A percentile compares a stretch with the other conserved stretches of the same genome.
Evolutionary conservation across 305 asterid genomes (phyloP).

Genomic region (Solanum hybrid): DNA sequence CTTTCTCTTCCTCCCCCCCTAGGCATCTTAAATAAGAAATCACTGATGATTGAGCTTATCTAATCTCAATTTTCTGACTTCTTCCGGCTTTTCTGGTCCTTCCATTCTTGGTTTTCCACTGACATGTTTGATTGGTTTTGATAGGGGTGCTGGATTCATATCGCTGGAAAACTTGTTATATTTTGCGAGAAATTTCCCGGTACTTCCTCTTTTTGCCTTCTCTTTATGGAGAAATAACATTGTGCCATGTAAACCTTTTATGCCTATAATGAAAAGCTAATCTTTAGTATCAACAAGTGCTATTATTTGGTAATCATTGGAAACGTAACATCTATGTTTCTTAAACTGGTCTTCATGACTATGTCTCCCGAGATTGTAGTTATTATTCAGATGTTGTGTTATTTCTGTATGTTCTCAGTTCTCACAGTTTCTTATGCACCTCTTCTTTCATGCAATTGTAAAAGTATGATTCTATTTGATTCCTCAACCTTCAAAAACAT

Average conservation of each 20-base stretch:
- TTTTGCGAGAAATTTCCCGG: conserved; percentile 77
- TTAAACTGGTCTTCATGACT: background rate
- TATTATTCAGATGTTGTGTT: background rate
- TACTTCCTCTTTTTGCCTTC: conserved; percentile 15
- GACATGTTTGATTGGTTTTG: conserved; percentile 6
- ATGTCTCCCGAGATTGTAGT: background rate
- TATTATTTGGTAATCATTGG: background rate
- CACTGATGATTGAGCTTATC: background rate
- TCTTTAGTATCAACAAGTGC: background rate
- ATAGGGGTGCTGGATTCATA: conserved; percentile 93
- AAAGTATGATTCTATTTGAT: background rate
- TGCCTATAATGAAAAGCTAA: background rate
- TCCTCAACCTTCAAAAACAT: background rate
- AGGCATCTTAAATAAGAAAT: background rate
- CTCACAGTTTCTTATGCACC: background rate
- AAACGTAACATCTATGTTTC: background rate
- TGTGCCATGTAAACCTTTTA: background rate
- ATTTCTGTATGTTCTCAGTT: background rate
- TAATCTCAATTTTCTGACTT: background rate
- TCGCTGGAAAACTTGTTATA: conserved; percentile 86
- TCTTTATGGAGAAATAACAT: background rate
- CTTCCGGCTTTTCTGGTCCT: background rate
- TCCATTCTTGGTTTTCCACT: background rate
- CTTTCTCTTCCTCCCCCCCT: background rate
- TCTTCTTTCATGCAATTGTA: background rate